Base-by-base conservation (phyloP, 257 asterid species). In the Hygrophila difformis region DNA sequence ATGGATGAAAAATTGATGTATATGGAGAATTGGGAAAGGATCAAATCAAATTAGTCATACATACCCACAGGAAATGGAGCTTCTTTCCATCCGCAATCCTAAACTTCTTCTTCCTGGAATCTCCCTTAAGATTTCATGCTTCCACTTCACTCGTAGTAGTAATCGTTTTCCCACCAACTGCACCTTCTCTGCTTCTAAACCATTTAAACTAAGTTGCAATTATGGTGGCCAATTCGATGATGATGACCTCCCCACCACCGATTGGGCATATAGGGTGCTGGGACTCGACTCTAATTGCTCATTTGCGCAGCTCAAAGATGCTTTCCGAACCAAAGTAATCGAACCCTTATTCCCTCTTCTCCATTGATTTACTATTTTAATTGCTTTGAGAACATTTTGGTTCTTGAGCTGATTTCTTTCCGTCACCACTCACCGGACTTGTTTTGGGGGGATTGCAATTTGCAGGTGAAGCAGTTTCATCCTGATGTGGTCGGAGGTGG, bases 391-490 rank as follows among this genome's bases (percentile, higher is more conserved):
- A 11, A 16, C 44, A 10, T 12, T 56, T 47, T 39, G 37, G 9
- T 37, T 43, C 35, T 29, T 43, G 13, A 19, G 6, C 33, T 46
- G 16, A 23, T 33, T 18, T 8, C n/a, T 39, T 22, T 10, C 2
- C 17, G 1, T 23, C 31, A 3, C 12, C 17, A 46, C 43, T 37
- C 2, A 23, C n/a, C 8, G 3, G n/a, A 26, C 31, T 3, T 26
- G 31, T 26, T 8, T 26, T 26, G 31, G 4, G 8, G 7, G 4
- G 31, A n/a, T 15, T 45, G 14, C 35, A 5, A 7, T 22, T 34
- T 28, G 16, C 62, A 88, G 95, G 95, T 81, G 34, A 84, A 84
- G 60, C 75, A 79, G 75, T 88, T 68, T 39, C 95, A 88, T 64
- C 95, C 95, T 29, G 97, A 88, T 71, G 88, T 81, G 24, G 66